phyloP scores from a whole-genome alignment of 2,329 filamentous ascomycete species.

The Alternaria conjuncta region DNA sequence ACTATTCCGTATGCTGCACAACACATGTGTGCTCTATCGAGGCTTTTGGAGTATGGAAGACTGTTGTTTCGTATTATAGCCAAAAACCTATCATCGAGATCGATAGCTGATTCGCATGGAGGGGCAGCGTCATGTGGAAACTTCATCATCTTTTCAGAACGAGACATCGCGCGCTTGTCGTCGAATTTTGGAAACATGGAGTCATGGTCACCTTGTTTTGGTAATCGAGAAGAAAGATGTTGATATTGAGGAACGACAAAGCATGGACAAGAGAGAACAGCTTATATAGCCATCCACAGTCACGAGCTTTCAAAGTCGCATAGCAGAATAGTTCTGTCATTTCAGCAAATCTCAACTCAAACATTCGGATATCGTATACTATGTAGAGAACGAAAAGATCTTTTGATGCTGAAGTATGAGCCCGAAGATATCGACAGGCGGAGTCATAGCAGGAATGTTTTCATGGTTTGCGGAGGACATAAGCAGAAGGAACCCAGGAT shows the following conservation, averaged over 20 bases:
- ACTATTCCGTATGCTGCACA: not conserved
- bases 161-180: not conserved
- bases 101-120: accelerated
- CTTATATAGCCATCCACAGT: not conserved
- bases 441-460: accelerated
- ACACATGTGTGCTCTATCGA: not conserved
- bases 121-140: not conserved
- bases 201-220: no score
- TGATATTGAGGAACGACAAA: no score
- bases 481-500: not conserved
- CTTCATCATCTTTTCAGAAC: not conserved
- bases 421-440: not conserved
- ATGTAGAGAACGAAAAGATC: not conserved
- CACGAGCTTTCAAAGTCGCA: not conserved
- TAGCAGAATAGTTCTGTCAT: accelerated
- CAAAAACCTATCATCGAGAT: not conserved
- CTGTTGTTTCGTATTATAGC: no score
- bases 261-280: no score
- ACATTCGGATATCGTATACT: not conserved
- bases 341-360: not conserved
- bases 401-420: not conserved
- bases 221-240: no score
- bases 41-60: no score
- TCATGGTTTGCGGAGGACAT: not conserved
- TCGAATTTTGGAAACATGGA: no score